These are phyloP conservation scores for Globisporangium ultimum DNA, from an alignment of 352 stramenopile genomes.

Conservation along the genomic window DNA sequence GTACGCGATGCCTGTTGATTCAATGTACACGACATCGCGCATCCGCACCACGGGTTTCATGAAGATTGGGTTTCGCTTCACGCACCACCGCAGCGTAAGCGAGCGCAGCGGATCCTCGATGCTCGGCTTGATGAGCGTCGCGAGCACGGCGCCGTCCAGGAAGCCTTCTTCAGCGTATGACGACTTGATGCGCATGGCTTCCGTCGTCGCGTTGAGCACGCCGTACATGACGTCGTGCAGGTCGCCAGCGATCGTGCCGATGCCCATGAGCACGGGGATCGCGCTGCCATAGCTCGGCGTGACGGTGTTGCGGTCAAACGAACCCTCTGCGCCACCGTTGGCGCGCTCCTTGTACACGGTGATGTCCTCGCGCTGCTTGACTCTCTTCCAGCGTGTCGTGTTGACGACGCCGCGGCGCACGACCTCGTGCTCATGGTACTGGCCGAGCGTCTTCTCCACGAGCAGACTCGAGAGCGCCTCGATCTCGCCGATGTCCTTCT, in stretches of 20 bases:
- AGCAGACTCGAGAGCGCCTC: background rate
- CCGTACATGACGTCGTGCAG: slow-evolving; percentile 14
- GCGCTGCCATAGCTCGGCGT: background rate
- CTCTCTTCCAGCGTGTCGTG: slow-evolving; percentile 1
- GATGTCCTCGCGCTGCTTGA: slow-evolving; percentile 11
- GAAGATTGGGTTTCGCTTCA: background rate
- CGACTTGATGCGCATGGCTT: slow-evolving; percentile 50
- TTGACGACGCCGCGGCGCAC: slow-evolving; percentile 2
- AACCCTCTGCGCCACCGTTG: background rate
- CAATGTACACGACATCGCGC: slow-evolving; percentile 18
- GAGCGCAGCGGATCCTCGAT: slow-evolving; percentile 4
- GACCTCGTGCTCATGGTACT: slow-evolving; percentile 4
- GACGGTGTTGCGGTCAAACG: background rate
- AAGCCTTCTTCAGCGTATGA: slow-evolving; percentile 50
- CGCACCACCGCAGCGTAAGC: slow-evolving; percentile 3
- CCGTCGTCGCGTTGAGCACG: slow-evolving; percentile 20
- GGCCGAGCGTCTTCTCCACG: background rate
- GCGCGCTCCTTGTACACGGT: slow-evolving; percentile 6
- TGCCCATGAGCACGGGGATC: background rate
- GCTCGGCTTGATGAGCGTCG: slow-evolving; percentile 2
- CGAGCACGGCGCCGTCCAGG: slow-evolving; percentile 40
- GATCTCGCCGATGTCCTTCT: background rate
- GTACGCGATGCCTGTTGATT: slow-evolving; percentile 6
- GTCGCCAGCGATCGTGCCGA: slow-evolving; percentile 6
- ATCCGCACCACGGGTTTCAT: background rate